Evolutionary conservation across 75 land plant genomes (phyloP).

Genomic region (Picea sitchensis): DNA sequence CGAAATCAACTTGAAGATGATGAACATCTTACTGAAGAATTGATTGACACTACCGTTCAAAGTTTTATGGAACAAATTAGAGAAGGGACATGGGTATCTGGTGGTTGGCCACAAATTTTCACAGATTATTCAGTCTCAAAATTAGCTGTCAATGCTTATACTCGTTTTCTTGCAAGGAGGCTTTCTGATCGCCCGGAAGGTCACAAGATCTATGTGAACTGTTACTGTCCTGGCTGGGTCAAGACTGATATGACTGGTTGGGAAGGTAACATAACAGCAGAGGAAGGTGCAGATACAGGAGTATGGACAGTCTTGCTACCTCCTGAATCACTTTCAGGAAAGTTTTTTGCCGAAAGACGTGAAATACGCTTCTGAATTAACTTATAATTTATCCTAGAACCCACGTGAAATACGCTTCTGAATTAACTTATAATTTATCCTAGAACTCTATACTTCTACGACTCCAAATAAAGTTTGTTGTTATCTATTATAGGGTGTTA

Average conservation of each 20-base stretch:
- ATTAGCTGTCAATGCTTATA: slow-evolving; percentile 83
- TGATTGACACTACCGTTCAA: slow-evolving; percentile 51
- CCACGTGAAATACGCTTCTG: slow-evolving; percentile 55
- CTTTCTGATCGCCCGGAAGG: slow-evolving; percentile 54
- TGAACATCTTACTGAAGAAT: slow-evolving; percentile 52
- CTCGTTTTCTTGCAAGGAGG: slow-evolving; percentile 53
- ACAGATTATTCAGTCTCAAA: slow-evolving; percentile 80
- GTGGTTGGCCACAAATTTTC: slow-evolving; percentile 73
- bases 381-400: neutral
- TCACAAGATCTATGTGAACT: slow-evolving; percentile 62
- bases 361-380: slow-evolving; percentile 48
- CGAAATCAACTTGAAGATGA: slow-evolving; percentile 45
- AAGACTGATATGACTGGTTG: slow-evolving; percentile 82
- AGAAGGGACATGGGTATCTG: slow-evolving; percentile 45
- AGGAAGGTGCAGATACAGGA: slow-evolving; percentile 82
- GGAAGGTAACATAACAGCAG: slow-evolving; percentile 55
- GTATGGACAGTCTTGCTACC: slow-evolving; percentile 80
- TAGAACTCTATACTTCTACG: too few species aligned
- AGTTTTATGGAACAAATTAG: slow-evolving; percentile 66
- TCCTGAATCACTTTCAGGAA: slow-evolving; percentile 45
- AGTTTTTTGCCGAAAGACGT: slow-evolving; percentile 74
- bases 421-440: neutral
- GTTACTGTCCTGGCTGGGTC: slow-evolving; percentile 85
- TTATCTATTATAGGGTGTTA: too few species aligned
- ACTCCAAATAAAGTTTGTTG: too few species aligned